These are phyloP conservation scores for Funneliformis caledonium DNA, from an alignment of 371 early-diverging fungal species.

Conservation along the genomic window DNA sequence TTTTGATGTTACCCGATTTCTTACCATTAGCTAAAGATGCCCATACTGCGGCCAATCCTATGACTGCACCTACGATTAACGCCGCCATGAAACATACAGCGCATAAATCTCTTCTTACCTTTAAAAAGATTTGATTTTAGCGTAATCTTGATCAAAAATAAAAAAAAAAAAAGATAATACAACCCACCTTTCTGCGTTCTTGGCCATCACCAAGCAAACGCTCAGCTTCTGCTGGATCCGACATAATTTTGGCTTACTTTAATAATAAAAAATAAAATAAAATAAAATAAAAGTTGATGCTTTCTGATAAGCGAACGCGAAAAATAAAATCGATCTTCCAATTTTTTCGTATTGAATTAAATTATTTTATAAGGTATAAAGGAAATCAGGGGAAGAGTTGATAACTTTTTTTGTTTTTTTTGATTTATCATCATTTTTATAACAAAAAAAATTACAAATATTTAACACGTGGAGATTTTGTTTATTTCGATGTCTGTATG, in stretches of 20 bases:
- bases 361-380: no score
- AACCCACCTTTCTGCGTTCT: background rate
- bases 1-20: background rate
- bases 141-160: background rate
- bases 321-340: no score
- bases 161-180: background rate
- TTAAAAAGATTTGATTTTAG: background rate
- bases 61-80: background rate
- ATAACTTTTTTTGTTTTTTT: no score
- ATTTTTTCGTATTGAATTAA: no score
- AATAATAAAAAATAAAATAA: no score
- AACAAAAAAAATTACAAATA: no score
- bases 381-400: no score
- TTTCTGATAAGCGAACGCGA: no score
- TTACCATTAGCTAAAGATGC: background rate
- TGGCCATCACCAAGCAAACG: background rate
- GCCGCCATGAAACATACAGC: background rate
- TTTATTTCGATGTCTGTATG: no score
- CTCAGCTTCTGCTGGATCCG: background rate
- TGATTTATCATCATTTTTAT: no score
- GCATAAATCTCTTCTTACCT: background rate
- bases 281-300: no score
- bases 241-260: background rate
- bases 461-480: no score
- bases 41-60: constrained; percentile 12